Evolutionary conservation across 139 green algal genomes (phyloP), one percentile per base, ranked within the genome.

Genomic region (Coccomyxa sp.): DNA sequence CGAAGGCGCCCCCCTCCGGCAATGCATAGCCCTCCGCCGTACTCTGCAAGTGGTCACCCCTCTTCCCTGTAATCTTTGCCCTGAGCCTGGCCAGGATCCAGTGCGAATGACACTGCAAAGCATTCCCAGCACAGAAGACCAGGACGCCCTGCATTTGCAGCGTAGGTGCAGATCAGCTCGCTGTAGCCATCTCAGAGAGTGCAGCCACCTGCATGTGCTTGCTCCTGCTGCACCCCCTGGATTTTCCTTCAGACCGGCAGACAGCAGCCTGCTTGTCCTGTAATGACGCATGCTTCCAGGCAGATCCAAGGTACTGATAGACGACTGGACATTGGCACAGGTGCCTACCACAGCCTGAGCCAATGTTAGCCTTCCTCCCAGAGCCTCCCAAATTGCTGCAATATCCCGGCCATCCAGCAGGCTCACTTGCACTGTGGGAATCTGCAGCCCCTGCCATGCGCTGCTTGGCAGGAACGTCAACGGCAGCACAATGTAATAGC

Each of bases 401-500:
- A 29, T 12, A 4, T 35, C 33, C 36, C 24, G 70, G 34, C 35
- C 16, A 8, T 38, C 70, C 37, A 31, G 35, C 12, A 14, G 6
- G 70, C 50, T 6, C 2, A 64, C 5, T 5, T 64, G 50, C 50
- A 22, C 50, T 64, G 50, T 31, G 2, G 27, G 27, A 64, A 1
- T 6, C 27, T 22, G 4, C 8, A 36, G 22, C 16, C 39, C 10
- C 39, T 77, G 39, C 39, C n/a, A 39, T 22, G 14, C 24, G 27
- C 41, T 27, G 73, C 39, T 39, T 0, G 86, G 86, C 70, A 92
- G 54, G 39, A 95, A 72, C 9, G 91, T 89, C 22, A 93, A 41
- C 18, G 91, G 90, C 35, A 91, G 82, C 5, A 88, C 85, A 0
- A 89, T 10, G 76, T 95, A 95, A 81, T 95, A 95, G 72, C 87